A percentile compares a stretch with the other conserved stretches of the same genome.
Evolutionary conservation across 768 basidiomycete species (phyloP).

Genomic region (Pulveroboletus sp.): DNA sequence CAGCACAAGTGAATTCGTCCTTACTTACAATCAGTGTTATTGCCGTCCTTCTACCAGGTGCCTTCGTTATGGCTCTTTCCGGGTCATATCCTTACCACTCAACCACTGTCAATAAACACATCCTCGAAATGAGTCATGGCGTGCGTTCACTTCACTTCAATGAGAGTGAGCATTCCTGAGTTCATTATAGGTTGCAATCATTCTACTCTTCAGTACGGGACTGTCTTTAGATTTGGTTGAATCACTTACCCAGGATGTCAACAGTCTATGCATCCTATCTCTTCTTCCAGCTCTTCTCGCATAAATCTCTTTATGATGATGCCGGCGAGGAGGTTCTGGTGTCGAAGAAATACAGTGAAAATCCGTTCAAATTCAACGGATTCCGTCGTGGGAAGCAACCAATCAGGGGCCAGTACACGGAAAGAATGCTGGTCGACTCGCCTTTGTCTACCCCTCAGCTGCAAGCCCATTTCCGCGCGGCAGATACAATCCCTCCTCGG

Average conservation of each 20-base stretch:
- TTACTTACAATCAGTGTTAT: conserved; percentile 74
- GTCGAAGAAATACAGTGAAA: conserved; percentile 43
- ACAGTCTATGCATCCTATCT: conserved; percentile 79
- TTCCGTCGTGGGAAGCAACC: conserved; percentile 13
- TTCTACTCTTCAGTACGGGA: conserved; percentile 69
- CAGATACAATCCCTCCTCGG: neutral
- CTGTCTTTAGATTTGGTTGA: neutral
- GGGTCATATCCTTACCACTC: neutral
- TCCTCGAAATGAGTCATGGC: conserved; percentile 74
- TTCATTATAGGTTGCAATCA: conserved; percentile 59
- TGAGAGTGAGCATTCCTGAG: conserved; percentile 3
- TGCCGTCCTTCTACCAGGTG: conserved; percentile 74
- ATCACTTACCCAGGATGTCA: neutral
- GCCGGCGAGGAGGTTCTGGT: conserved; percentile 34
- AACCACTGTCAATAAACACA: conserved; percentile 13
- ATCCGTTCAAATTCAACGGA: conserved; percentile 31
- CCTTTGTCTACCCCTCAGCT: conserved; percentile 6
- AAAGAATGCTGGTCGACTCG: neutral
- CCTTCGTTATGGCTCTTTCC: conserved; percentile 31
- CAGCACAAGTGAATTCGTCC: conserved; percentile 72
- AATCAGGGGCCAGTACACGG: neutral
- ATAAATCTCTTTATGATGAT: conserved; percentile 65
- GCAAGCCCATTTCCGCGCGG: neutral
- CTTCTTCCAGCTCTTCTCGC: conserved; percentile 80
- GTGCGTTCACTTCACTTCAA: conserved; percentile 37